Evolutionary conservation across 1,284 basidiomycete genomes (phyloP).

Genomic region (Naganishia liquefaciens): DNA sequence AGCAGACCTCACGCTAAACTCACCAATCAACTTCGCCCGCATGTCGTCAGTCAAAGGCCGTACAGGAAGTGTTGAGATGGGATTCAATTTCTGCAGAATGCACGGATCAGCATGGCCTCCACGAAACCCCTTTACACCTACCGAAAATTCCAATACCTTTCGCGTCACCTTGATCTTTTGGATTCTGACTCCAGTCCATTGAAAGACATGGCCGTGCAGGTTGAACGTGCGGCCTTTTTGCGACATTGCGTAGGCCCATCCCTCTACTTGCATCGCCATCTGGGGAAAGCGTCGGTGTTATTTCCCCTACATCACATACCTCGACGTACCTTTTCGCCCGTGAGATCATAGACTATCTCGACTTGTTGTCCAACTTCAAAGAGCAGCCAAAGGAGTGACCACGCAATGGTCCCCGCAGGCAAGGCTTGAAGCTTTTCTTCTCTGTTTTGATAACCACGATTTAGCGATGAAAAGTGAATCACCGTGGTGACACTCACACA

Average conservation of each 20-base stretch:
- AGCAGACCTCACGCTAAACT: background rate
- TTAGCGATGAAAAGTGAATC: too few relatives aligned
- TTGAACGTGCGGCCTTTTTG: conserved; percentile 19
- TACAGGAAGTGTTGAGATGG: conserved; percentile 14
- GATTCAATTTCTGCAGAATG: conserved; percentile 13
- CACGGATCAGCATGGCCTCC: background rate
- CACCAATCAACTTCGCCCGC: conserved; percentile 7
- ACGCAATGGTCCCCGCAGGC: conserved; percentile 5
- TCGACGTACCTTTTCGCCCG: conserved; percentile 2
- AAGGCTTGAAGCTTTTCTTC: conserved; percentile 18
- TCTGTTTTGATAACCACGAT: background rate
- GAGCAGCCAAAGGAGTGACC: conserved; percentile 17
- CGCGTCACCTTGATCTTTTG: conserved; percentile 22
- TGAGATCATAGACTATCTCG: conserved; percentile 21
- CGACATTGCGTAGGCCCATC: conserved; percentile 20
- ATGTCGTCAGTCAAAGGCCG: conserved; percentile 15
- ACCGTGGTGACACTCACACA: background rate
- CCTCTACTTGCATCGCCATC: conserved; percentile 24
- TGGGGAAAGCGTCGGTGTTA: background rate
- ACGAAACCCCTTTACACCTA: background rate
- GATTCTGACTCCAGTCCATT: conserved; percentile 18
- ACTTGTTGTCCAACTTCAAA: conserved; percentile 21
- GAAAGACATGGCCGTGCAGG: conserved; percentile 17
- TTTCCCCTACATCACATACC: background rate
- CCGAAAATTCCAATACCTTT: conserved; percentile 15